Conservation (phyloP, 345 rosid genomes). For the Hibiscus syriacus region DNA sequence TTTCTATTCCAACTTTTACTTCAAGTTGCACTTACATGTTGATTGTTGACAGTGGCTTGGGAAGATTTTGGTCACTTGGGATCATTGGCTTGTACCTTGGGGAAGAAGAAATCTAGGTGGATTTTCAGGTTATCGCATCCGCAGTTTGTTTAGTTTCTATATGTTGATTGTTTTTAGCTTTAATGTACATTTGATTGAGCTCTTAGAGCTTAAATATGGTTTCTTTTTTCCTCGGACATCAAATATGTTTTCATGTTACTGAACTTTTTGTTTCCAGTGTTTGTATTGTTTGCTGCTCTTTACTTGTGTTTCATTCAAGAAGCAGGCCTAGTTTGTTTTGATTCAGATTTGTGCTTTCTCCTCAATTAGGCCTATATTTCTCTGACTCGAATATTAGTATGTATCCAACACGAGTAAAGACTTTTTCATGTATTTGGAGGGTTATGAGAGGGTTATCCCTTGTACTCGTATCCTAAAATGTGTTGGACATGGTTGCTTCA, state of each 20-base stretch:
- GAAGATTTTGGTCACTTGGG: slow-evolving; percentile 25
- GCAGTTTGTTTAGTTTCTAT: background rate
- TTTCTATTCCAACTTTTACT: background rate
- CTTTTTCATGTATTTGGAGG: too few relatives aligned
- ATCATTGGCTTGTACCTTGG: slow-evolving; percentile 39
- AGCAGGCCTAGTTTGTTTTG: too few relatives aligned
- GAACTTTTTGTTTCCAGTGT: too few relatives aligned
- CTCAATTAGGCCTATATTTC: too few relatives aligned
- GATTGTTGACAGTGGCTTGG: slow-evolving; percentile 5
- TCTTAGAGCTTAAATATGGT: slow-evolving; percentile 13
- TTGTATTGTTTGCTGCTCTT: slow-evolving; percentile 1
- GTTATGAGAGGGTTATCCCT: too few relatives aligned
- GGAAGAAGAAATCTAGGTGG: slow-evolving; percentile 35
- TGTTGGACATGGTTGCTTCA: too few relatives aligned
- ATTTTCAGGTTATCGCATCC: background rate
- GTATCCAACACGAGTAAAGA: too few relatives aligned
- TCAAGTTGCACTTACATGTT: background rate
- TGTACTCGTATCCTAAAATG: background rate
- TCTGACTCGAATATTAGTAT: too few relatives aligned
- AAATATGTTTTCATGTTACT: too few relatives aligned
- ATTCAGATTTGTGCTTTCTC: too few relatives aligned
- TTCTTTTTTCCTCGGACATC: too few relatives aligned
- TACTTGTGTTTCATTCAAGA: too few relatives aligned
- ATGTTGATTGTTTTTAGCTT: slow-evolving; percentile 2
- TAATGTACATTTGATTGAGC: slow-evolving; percentile 25